Conservation (phyloP, 768 basidiomycete species). For the Leccinum uliginosum region DNA sequence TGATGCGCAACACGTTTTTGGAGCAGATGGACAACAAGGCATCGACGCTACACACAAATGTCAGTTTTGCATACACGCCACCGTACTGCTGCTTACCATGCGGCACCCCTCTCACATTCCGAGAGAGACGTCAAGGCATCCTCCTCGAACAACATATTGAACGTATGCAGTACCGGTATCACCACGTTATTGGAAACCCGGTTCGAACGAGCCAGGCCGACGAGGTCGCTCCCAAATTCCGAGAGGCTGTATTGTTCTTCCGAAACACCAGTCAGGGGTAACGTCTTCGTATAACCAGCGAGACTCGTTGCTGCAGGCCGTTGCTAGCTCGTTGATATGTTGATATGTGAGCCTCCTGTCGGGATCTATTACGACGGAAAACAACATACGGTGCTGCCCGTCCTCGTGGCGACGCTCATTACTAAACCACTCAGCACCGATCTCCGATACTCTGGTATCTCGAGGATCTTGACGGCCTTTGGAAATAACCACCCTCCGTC, state of each 20-base stretch:
- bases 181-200: constrained; percentile 65
- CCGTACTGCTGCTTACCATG: constrained; percentile 42
- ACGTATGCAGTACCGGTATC: constrained; percentile 77
- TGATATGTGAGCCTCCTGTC: constrained; percentile 14
- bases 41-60: constrained; percentile 41
- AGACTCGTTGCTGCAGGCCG: constrained; percentile 62
- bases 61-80: constrained; percentile 10
- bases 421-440: constrained; percentile 67
- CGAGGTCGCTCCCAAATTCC: constrained; percentile 54
- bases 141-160: constrained; percentile 68
- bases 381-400: constrained; percentile 72
- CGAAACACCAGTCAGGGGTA: constrained; percentile 39
- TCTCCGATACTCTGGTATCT: constrained; percentile 57
- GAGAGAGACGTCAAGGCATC: constrained; percentile 52
- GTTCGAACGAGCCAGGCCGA: constrained; percentile 49
- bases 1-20: constrained; percentile 63
- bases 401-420: constrained; percentile 77
- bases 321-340: constrained; percentile 44
- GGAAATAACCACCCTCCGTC: constrained; percentile 76
- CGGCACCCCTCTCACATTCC: constrained; percentile 42
- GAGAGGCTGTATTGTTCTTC: constrained; percentile 42
- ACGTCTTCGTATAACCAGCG: constrained; percentile 47
- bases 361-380: constrained; percentile 4
- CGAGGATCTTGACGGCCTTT: constrained; percentile 60
- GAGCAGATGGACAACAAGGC: constrained; percentile 52